Evolutionary conservation across 192 early-diverging fungal genomes (phyloP), one percentile per base, ranked within the genome.

Genomic region (Umbelopsis vinacea): DNA sequence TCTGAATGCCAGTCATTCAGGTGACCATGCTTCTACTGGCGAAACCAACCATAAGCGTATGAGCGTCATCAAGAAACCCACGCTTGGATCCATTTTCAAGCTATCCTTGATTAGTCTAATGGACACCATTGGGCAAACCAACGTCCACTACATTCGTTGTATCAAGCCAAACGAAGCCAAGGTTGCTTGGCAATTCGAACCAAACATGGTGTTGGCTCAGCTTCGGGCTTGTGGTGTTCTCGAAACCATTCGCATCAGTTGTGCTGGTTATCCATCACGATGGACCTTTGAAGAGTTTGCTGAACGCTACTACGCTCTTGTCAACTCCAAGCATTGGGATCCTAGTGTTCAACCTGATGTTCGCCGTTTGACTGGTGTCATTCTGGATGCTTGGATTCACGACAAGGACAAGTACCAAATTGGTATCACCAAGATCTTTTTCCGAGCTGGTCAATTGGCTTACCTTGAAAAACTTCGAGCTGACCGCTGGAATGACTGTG

Each of bases 131-230:
- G 90, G 92, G 68, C 84, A 87, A 21, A 99, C 97, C 57, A 92
- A 98, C 70, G 92, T 92, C 55, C 94, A 96, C 78, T 99, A 99
- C 76, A 99, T 99, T 71, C 94, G 97, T 70, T 99, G 97, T 87
- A 96, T 99, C 82, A 99, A 99, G 83, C 96, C 97, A 22, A 99
- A 99, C 83, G 95, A 95, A 72, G 91, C 89, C 55, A 99, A 99
- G 79, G 84, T 85, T 3, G 90, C 96, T 15, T 99, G 96, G 89
- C 87, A 71, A 38, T 98, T 97, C 76, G 97, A 99, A 74, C 91
- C 97, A 29, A 90, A 90, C 21, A 96, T 97, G 93, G 96, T 98
- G 43, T 83, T 99, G 5, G 79, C 90, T 24, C 97, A 99, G 81
- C 82, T 99, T 66, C 91, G 97, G 63, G 98, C 98, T 24, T 99